Evolutionary conservation across 306 rosid species (phyloP).

Genomic region (Luffa acutangula): DNA sequence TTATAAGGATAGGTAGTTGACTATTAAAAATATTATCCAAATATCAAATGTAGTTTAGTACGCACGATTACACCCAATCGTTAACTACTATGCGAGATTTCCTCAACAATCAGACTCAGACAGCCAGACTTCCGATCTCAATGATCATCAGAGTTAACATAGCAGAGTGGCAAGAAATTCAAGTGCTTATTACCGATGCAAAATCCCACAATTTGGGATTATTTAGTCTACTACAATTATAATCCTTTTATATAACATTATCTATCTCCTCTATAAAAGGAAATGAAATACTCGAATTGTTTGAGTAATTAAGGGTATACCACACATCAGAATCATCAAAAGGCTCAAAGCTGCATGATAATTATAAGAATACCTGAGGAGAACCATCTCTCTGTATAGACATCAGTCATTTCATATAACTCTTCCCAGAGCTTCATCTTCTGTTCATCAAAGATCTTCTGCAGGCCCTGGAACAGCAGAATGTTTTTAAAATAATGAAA

Average conservation of each 20-base stretch:
- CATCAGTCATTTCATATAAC: conserved; percentile 68
- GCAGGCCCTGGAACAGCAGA: conserved; percentile 56
- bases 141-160: background rate
- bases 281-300: background rate
- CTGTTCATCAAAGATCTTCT: conserved; percentile 42
- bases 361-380: conserved; percentile 51
- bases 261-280: background rate
- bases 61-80: background rate
- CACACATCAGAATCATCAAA: background rate
- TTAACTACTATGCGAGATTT: background rate
- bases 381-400: conserved; percentile 82
- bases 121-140: background rate
- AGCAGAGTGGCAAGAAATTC: background rate
- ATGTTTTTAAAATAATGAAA: conserved; percentile 4
- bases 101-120: background rate
- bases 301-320: background rate
- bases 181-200: background rate
- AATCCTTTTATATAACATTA: background rate
- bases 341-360: background rate
- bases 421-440: conserved; percentile 52
- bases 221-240: background rate
- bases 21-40: background rate
- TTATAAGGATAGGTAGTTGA: background rate
- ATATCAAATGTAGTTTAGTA: background rate
- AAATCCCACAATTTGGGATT: background rate